Evolutionary conservation across 768 basidiomycete genomes (phyloP).

Genomic region (Rhodotorula kratochvilovae): DNA sequence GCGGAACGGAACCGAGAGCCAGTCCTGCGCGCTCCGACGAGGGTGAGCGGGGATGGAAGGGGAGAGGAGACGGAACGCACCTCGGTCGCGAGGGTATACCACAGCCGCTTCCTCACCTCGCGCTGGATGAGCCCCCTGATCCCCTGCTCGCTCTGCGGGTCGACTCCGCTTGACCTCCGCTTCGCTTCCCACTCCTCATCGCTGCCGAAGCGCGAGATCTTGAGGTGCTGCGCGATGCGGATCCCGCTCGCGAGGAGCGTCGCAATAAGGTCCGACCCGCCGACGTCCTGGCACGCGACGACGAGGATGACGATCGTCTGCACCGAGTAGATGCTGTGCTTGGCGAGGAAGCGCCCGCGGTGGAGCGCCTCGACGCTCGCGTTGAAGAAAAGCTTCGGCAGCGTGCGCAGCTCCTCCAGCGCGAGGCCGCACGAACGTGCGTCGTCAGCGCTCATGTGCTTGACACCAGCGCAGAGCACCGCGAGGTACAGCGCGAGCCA

Average conservation of each 20-base stretch:
- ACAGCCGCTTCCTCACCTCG: conserved; percentile 33
- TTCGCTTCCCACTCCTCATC: conserved; percentile 30
- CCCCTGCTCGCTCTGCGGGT: conserved; percentile 20
- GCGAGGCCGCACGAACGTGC: not conserved
- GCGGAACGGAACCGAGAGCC: conserved; percentile 20
- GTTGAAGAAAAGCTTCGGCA: conserved; percentile 27
- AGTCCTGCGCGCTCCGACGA: conserved; percentile 5
- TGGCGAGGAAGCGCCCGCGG: conserved; percentile 27
- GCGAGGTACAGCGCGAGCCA: conserved; percentile 35
- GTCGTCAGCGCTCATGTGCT: conserved; percentile 27
- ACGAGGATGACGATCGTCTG: conserved; percentile 28
- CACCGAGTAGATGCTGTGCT: conserved; percentile 25
- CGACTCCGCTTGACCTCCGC: conserved; percentile 20
- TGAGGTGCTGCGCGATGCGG: conserved; percentile 34
- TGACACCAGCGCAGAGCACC: conserved; percentile 22
- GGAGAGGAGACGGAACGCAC: not conserved
- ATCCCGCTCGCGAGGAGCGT: conserved; percentile 30
- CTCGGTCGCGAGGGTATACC: conserved; percentile 27
- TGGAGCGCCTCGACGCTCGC: conserved; percentile 28
- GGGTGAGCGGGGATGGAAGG: too few species aligned
- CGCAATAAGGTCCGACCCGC: conserved; percentile 30
- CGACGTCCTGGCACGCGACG: conserved; percentile 30
- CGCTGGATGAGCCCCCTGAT: conserved; percentile 30
- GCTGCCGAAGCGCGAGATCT: conserved; percentile 19
- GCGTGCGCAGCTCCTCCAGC: not conserved